Base-by-base conservation (phyloP, 371 early-diverging fungal species). In the Mortierella sp. region DNA sequence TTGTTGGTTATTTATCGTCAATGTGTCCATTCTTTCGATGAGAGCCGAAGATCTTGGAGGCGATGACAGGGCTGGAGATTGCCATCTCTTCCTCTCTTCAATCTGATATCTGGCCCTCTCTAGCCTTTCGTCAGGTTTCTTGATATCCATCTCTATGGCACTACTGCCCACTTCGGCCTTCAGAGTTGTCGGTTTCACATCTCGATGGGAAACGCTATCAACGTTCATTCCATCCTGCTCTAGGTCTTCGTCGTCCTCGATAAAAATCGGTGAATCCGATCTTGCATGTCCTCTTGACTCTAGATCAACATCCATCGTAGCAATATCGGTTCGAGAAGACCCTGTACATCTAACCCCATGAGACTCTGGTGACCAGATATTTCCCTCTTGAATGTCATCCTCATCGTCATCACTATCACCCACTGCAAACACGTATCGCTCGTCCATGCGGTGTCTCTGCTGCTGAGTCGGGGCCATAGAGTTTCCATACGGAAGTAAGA, bases 401-500 rank as follows among this genome's bases (percentile, higher is more conserved):
- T 37, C 40, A 37, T 37, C 40, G 40, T 45, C 45, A 45, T 45
- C 54, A 1, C 10, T 10, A 5, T 26, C 15, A 23, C n/a, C 57
- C 34, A 32, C 23, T 32, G n/a, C n/a, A 34, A 34, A 34, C 19
- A 57, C 19, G n/a, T 32, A 7, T 3, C 34, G 57, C 2, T 34
- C 10, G 37, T 35, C 43, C 1, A 15, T n/a, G 19, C 10, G 15
- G 3, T 40, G 29, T 19, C 3, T 57, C 35, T n/a, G 34, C 7
- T 32, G 35, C 57, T n/a, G 32, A n/a, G 9, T 13, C n/a, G 2
- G 19, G 26, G 29, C 51, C 19, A 8, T 26, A 26, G 53, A 28
- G 26, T 53, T 53, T 28, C 53, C 26, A 12, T 28, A 34, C 10
- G 68, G 68, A 26, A 51, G 59, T 12, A 73, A 60, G 5, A 73